Evolutionary conservation across 257 asterid genomes (phyloP).

Genomic region (Jaltomata sinuosa): DNA sequence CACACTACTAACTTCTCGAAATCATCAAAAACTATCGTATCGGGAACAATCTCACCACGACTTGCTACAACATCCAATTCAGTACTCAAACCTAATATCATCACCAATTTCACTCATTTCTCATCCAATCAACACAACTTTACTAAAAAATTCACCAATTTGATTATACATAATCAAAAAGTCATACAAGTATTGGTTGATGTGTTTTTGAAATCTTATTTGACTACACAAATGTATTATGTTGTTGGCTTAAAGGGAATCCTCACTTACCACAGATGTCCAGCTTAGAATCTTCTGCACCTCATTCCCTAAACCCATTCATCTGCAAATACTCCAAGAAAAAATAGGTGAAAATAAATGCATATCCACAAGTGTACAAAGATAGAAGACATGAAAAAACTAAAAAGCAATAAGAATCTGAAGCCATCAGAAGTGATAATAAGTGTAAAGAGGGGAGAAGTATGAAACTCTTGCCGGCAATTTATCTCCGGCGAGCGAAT

Average conservation of each 20-base stretch:
- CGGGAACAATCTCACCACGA: conserved; percentile 89
- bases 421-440: no score
- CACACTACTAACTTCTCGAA: conserved; percentile 52
- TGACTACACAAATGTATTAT: background rate
- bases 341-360: background rate
- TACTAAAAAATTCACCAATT: background rate
- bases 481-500: no score
- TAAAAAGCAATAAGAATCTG: no score
- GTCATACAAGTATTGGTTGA: background rate
- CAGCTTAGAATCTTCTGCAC: conserved; percentile 14
- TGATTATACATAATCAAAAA: background rate
- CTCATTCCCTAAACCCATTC: conserved; percentile 19
- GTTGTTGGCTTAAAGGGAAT: background rate
- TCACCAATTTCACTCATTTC: background rate
- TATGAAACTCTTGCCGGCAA: no score
- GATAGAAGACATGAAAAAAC: no score
- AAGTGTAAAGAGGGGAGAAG: no score
- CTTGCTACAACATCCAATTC: conserved; percentile 71
- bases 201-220: background rate
- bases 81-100: conserved; percentile 46
- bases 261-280: conserved; percentile 1
- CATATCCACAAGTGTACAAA: no score
- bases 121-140: background rate
- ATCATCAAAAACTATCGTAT: conserved; percentile 87
- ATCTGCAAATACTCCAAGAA: conserved; percentile 7